Base-by-base conservation (phyloP, 1,284 basidiomycete species). In the Sanghuangporus baumii region DNA sequence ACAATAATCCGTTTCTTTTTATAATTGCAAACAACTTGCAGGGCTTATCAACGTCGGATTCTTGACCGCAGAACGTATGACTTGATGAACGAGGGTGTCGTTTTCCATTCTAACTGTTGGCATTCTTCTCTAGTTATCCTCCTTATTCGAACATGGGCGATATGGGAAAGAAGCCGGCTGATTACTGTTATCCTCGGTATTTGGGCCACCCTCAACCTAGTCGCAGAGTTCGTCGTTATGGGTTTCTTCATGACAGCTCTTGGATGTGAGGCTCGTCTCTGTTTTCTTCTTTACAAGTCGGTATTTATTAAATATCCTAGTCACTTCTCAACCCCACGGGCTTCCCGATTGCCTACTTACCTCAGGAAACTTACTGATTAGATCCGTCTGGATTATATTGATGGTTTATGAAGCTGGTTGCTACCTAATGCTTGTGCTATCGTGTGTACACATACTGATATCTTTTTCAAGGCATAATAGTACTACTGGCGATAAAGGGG, bases 331-430 rank as follows among this genome's bases (percentile, higher is more conserved):
- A 20, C 37, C 36, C 4, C 16, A 9, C 3, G 43, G 26, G 37
- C 26, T 54, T n/a, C 11, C 23, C 20, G 57, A 46, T 3, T 60
- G 59, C 34, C 59, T 60, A 9, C n/a, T 54, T 18, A 26, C 50
- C n/a, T 51, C 36, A 46, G 50, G 48, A 12, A 54, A 54, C 48
- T 41, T 48, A n/a, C 43, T 41, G 5, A 31, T 60, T 26, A 43
- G 14, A 26, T 31, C 9, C 20, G 51, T 40, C 48, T 60, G 59
- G 59, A 54, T 60, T 41, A 11, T 60, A 38, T 43, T 60, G 50
- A 60, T 60, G 59, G 38, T 60, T 6, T 60, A 60, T 18, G 59
- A 60, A 38, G 48, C 59, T 7, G 51, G 59, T 60, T 9, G 23
- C 34, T 51, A 23, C 34, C 48, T 38, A 14, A 14, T 31, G 9